phyloP scores from a whole-genome alignment of 2,329 filamentous ascomycete species.

The Anisogramma anomala region DNA sequence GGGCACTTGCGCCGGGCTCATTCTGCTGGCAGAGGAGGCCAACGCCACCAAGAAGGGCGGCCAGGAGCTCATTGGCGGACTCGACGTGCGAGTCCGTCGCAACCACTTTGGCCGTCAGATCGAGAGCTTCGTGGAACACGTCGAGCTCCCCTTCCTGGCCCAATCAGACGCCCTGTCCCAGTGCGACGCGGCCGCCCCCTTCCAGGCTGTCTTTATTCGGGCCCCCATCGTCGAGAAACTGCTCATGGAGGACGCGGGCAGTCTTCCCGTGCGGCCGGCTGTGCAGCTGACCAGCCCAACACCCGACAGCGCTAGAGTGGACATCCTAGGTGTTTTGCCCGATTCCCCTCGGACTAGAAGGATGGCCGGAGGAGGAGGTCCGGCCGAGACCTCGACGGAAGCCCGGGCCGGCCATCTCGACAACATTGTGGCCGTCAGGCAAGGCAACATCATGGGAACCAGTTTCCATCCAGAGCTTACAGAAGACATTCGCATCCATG shows the following conservation, averaged over 20 bases:
- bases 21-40: constrained; percentile 77
- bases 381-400: constrained; percentile 24
- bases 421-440: constrained; percentile 78
- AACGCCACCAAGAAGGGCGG: constrained; percentile 83
- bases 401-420: constrained; percentile 34
- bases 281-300: constrained; percentile 21
- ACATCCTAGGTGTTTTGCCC: constrained; percentile 42
- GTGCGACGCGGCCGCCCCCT: constrained; percentile 32
- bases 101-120: constrained; percentile 94
- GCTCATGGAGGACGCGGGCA: constrained; percentile 25
- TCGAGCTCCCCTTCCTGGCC: constrained; percentile 61
- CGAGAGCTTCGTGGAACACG: constrained; percentile 72
- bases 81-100: constrained; percentile 80
- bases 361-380: constrained; percentile 25
- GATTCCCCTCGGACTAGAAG: constrained; percentile 23
- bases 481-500: constrained; percentile 74
- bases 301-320: constrained; percentile 24
- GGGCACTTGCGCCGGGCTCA: constrained; percentile 93
- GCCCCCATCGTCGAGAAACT: constrained; percentile 87
- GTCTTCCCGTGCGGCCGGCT: constrained; percentile 27
- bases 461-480: constrained; percentile 96
- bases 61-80: constrained; percentile 83
- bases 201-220: constrained; percentile 82
- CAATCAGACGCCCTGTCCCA: constrained; percentile 18
- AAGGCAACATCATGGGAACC: constrained; percentile 86